Evolutionary conservation across 2,329 filamentous ascomycete species (phyloP).

Genomic region (Blumeria graminis): DNA sequence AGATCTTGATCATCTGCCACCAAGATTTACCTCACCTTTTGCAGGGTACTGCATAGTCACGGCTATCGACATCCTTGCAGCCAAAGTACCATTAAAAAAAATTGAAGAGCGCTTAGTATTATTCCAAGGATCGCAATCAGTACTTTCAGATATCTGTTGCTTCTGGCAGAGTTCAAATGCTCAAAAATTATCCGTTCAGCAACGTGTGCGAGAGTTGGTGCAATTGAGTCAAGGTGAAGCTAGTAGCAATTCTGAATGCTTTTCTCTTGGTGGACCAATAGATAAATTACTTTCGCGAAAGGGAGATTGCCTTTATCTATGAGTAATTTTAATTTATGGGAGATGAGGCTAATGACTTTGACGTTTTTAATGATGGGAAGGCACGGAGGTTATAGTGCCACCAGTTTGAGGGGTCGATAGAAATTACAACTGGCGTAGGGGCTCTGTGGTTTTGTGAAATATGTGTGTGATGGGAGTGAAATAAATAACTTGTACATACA

Average conservation of each 20-base stretch:
- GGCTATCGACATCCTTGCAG: slow-evolving; percentile 41
- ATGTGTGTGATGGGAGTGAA: too few species aligned
- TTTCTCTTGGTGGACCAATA: too few species aligned
- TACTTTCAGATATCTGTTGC: slow-evolving; percentile 28
- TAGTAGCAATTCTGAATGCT: background rate
- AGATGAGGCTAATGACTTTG: too few species aligned
- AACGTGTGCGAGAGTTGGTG: slow-evolving; percentile 8
- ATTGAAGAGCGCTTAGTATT: slow-evolving; percentile 28
- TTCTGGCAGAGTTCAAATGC: slow-evolving; percentile 34
- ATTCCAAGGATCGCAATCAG: slow-evolving; percentile 26
- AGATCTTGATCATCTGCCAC: background rate
- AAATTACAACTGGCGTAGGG: too few species aligned
- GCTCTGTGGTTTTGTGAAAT: too few species aligned
- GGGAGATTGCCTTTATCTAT: too few species aligned
- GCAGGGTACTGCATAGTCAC: slow-evolving; percentile 35
- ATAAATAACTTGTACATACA: too few species aligned
- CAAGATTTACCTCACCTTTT: slow-evolving; percentile 30
- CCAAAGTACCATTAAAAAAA: slow-evolving; percentile 27
- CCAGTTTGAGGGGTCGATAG: too few species aligned
- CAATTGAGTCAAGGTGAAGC: slow-evolving; percentile 3
- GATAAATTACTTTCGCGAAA: too few species aligned
- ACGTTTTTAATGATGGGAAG: too few species aligned
- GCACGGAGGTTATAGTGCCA: too few species aligned
- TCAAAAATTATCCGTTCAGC: slow-evolving; percentile 17
- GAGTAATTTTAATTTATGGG: too few species aligned